Evolutionary conservation across 768 basidiomycete species (phyloP).

Genomic region (Boletus insuetus): DNA sequence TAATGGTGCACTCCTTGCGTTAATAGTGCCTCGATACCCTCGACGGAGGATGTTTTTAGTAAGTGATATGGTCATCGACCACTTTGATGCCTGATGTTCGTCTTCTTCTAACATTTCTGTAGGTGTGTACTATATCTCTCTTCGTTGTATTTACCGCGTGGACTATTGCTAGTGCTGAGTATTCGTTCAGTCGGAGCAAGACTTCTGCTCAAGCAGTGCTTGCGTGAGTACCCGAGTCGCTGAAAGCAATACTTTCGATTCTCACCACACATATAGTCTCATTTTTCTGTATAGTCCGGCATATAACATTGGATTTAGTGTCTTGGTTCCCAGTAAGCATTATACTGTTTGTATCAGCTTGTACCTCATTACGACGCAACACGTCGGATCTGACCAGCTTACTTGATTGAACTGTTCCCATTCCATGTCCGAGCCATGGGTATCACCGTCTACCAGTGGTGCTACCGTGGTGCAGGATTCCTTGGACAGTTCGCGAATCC

Average conservation of each 20-base stretch:
- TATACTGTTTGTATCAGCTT: too few relatives aligned
- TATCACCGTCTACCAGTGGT: slow-evolving; percentile 59
- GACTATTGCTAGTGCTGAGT: slow-evolving; percentile 20
- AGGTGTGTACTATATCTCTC: slow-evolving; percentile 17
- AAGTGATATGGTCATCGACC: neutral
- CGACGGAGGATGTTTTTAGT: slow-evolving; percentile 16
- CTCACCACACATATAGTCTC: slow-evolving; percentile 5
- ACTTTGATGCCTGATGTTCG: neutral
- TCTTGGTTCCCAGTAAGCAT: slow-evolving; percentile 8
- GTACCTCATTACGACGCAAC: slow-evolving; percentile 4
- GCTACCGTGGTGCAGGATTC: slow-evolving; percentile 37
- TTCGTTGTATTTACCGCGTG: slow-evolving; percentile 13
- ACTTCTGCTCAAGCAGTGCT: slow-evolving; percentile 7
- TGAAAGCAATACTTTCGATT: neutral
- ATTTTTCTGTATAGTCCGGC: slow-evolving; percentile 17
- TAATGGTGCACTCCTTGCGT: neutral
- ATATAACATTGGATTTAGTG: slow-evolving; percentile 12
- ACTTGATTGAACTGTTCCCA: slow-evolving; percentile 62
- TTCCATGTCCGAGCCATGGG: slow-evolving; percentile 61
- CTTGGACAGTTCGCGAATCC: slow-evolving; percentile 12
- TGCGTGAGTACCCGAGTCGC: neutral
- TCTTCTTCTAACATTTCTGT: neutral
- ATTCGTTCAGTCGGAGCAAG: slow-evolving; percentile 10
- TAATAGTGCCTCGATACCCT: slow-evolving; percentile 13
- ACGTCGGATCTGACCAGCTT: neutral